Conservation (phyloP, 2,329 filamentous ascomycete species). For the Pyrenochaeta sp. region DNA sequence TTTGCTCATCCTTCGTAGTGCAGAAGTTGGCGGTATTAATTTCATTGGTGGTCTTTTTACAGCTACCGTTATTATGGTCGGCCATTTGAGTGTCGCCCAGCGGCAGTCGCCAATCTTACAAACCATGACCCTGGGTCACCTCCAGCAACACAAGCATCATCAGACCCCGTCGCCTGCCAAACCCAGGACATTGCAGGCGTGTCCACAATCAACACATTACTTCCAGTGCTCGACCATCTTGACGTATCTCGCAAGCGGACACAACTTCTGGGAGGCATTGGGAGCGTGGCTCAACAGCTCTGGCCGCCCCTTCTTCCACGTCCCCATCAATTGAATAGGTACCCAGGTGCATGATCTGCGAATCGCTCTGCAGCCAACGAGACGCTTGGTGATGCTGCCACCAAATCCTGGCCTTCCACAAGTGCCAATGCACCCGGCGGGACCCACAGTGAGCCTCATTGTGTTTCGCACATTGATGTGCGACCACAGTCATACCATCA, state of each 20-base stretch:
- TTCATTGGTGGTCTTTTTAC: neutral
- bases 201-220: neutral
- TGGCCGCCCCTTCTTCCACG: neutral
- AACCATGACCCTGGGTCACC: neutral
- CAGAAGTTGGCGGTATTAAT: neutral
- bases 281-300: neutral
- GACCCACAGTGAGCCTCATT: conserved; percentile 38
- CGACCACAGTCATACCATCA: conserved; percentile 9
- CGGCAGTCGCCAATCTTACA: neutral
- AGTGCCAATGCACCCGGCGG: conserved; percentile 35
- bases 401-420: conserved; percentile 46
- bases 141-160: no score
- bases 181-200: no score
- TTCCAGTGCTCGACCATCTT: neutral
- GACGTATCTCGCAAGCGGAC: no score
- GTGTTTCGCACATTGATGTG: conserved; percentile 30
- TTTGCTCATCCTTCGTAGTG: neutral
- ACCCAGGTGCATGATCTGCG: conserved; percentile 3
- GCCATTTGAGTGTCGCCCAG: neutral
- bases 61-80: neutral
- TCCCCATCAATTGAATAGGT: neutral
- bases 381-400: conserved; percentile 37
- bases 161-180: no score
- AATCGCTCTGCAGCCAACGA: neutral
- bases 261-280: no score